Evolutionary conservation across 352 stramenopile genomes (phyloP).

Genomic region (Pythium phragmitis): DNA sequence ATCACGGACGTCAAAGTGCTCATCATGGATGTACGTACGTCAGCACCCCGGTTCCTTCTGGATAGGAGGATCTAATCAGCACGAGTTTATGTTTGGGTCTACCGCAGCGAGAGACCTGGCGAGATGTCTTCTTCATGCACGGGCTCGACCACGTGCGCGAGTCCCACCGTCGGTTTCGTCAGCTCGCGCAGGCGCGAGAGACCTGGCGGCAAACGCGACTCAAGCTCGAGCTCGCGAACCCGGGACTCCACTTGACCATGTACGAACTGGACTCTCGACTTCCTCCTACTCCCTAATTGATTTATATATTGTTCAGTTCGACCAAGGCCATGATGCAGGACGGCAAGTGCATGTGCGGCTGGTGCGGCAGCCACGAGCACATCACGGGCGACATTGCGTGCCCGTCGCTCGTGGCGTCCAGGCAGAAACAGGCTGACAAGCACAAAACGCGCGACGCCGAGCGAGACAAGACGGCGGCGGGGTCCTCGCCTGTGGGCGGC

Average conservation of each 20-base stretch:
- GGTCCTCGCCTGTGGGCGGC: not conserved
- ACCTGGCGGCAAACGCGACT: conserved; percentile 76
- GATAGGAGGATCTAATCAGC: not conserved
- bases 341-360: conserved; percentile 76
- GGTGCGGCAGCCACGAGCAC: conserved; percentile 73
- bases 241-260: conserved; percentile 68
- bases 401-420: conserved; percentile 41
- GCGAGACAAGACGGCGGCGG: conserved; percentile 1
- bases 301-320: conserved; percentile 35
- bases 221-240: conserved; percentile 70
- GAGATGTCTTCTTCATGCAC: conserved; percentile 77
- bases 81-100: not conserved
- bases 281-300: not conserved
- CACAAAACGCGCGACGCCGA: conserved; percentile 38
- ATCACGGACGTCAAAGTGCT: conserved; percentile 81
- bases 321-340: conserved; percentile 86
- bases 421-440: conserved; percentile 59
- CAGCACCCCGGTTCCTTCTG: not conserved
- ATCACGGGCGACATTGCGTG: conserved; percentile 62
- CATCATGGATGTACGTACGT: conserved; percentile 66
- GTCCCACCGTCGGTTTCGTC: conserved; percentile 53
- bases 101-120: conserved; percentile 68
- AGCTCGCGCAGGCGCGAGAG: conserved; percentile 63
- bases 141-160: conserved; percentile 62
- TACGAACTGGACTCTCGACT: conserved; percentile 22